Percentiles rank a stretch among this genome's conserved stretches.
These are phyloP conservation scores for Trypanosoma vivax DNA, from an alignment of 208 protist species.

Conservation along the genomic window DNA sequence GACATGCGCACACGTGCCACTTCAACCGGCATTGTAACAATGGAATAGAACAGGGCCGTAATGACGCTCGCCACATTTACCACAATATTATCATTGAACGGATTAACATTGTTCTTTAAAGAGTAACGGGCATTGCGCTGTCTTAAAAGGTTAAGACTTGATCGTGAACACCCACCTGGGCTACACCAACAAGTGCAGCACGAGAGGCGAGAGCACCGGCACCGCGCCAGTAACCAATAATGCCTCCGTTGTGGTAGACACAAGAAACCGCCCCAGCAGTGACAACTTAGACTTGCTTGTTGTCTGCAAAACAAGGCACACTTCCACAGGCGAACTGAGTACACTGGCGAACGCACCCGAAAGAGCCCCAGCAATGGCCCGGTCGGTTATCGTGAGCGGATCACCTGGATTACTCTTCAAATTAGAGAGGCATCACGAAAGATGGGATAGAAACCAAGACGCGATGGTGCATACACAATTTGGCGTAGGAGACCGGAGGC, in stretches of 20 bases:
- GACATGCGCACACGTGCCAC: constrained; percentile 86
- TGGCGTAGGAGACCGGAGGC: constrained; percentile 74
- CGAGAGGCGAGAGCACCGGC: constrained; percentile 69
- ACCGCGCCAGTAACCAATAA: constrained; percentile 80
- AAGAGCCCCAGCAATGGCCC: constrained; percentile 63
- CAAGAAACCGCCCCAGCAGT: constrained; percentile 25
- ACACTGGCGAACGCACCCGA: constrained; percentile 83
- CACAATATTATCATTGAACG: constrained; percentile 64
- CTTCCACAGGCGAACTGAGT: constrained; percentile 83
- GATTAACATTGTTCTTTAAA: not conserved
- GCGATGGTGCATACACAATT: constrained; percentile 84
- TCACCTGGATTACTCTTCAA: constrained; percentile 39
- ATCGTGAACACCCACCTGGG: constrained; percentile 90
- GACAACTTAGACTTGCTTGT: constrained; percentile 59
- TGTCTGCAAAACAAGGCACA: constrained; percentile 89
- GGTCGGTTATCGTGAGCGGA: constrained; percentile 57
- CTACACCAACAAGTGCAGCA: constrained; percentile 78
- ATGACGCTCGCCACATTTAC: constrained; percentile 73
- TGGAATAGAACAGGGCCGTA: constrained; percentile 79
- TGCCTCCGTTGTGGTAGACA: constrained; percentile 46
- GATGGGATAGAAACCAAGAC: constrained; percentile 86
- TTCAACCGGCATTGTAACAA: constrained; percentile 89
- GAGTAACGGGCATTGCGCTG: constrained; percentile 28
- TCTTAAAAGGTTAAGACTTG: constrained; percentile 77
- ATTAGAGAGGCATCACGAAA: constrained; percentile 77